These are phyloP conservation scores for Fusarium beomiforme DNA, from an alignment of 2,329 filamentous ascomycete species.

Conservation along the genomic window DNA sequence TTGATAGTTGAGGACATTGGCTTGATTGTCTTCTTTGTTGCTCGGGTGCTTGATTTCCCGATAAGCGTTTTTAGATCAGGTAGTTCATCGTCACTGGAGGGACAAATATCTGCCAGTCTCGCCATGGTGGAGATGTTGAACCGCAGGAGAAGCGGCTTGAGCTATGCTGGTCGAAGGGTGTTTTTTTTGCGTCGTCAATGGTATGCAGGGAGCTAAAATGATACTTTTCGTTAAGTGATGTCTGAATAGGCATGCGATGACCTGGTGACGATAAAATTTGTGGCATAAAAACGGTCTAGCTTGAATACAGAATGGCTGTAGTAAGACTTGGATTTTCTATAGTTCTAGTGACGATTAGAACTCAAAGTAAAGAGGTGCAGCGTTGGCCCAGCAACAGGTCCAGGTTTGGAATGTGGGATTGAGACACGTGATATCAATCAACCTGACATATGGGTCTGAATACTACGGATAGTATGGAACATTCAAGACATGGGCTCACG, in stretches of 20 bases:
- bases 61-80: constrained; percentile 51
- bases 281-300: constrained; percentile 15
- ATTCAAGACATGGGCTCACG: background rate
- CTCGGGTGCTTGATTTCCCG: constrained; percentile 21
- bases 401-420: constrained; percentile 7
- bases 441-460: background rate
- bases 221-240: constrained; percentile 13
- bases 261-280: background rate
- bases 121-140: constrained; percentile 38
- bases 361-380: background rate
- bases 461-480: too few relatives aligned
- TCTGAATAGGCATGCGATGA: constrained; percentile 8
- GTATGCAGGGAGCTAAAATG: constrained; percentile 6
- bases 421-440: constrained; percentile 16
- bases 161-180: background rate
- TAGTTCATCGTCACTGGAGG: constrained; percentile 55
- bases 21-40: constrained; percentile 22
- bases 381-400: constrained; percentile 32
- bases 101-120: constrained; percentile 42
- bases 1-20: constrained; percentile 18
- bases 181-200: background rate
- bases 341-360: background rate
- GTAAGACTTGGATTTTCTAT: constrained; percentile 16
- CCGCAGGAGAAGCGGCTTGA: background rate
- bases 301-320: background rate